Evolutionary conservation across 176 grass and related monocot species (phyloP), one percentile per base, ranked within the genome.

Genomic region (Aegilops sharonensis): DNA sequence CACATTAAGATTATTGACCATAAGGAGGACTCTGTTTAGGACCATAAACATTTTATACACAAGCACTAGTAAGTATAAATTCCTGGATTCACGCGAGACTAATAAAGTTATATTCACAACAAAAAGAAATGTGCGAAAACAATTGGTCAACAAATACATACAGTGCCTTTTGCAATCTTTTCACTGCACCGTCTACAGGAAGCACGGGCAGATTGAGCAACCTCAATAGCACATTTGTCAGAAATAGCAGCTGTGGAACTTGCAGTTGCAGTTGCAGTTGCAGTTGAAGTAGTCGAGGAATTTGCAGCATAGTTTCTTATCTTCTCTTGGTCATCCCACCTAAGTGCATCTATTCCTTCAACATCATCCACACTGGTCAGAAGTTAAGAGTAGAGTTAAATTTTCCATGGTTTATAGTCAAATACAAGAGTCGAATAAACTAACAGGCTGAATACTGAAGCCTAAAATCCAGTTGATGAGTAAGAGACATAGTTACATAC

Each of bases 251-350:
- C 29, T 73, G 80, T 71, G 62, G 89, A 92, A 72, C 57, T 84
- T 50, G 86, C 21, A 24, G 60, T 59, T 59, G 56, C 20, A 62
- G n/a, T 62, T 62, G 72, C 74, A 85, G n/a, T 62, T 62, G 72
- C 74, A 85, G 48, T 40, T 72, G 61, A 15, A 52, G 48, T 54
- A 54, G 15, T 89, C 48, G 84, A 87, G 61, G 50, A 89, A 73
- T 47, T 85, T 62, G 86, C 88, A 77, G 95, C 74, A 78, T 95
- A 98, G 45, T 89, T 94, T 57, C 88, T 89, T 89, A 98, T 94
- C 81, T 86, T 94, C 57, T 98, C 85, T 79, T 98, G 96, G 79
- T 98, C 96, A 79, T 95, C 96, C 96, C 96, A 98, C 74, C 96
- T 87, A 79, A 98, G 90, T 50, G 84, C 75, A 64, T 98, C 96